Evolutionary conservation across 2,329 filamentous ascomycete genomes (phyloP).

Genomic region (Cytospora leucostoma): DNA sequence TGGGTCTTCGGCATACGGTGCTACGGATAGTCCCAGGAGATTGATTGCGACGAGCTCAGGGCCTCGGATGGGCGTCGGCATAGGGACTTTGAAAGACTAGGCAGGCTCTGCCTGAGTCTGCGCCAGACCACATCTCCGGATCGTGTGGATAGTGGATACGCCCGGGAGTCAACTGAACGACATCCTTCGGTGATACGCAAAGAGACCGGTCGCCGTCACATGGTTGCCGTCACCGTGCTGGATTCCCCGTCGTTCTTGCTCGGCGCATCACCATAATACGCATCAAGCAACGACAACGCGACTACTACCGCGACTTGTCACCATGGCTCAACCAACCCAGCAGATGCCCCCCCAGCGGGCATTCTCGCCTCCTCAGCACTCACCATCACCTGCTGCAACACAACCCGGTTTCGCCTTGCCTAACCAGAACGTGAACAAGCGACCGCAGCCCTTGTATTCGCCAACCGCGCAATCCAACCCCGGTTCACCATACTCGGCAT

Average conservation of each 20-base stretch:
- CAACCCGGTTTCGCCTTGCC: conserved; percentile 56
- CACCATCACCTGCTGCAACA: conserved; percentile 61
- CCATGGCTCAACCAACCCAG: conserved; percentile 33
- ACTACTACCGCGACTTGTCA: not conserved
- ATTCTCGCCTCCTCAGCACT: conserved; percentile 64
- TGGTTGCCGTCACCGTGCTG: not conserved
- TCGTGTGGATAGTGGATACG: not conserved
- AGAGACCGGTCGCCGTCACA: not conserved
- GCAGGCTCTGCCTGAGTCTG: conserved; percentile 29
- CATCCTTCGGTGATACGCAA: no score
- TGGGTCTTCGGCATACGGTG: not conserved
- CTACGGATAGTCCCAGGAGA: not conserved
- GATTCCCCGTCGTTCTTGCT: not conserved
- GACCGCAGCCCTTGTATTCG: not conserved
- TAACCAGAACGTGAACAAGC: conserved; percentile 2
- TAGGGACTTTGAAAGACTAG: conserved; percentile 21
- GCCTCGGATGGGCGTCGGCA: conserved; percentile 21
- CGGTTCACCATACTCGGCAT: conserved; percentile 13
- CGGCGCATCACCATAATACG: not conserved
- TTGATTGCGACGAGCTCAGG: conserved; percentile 4
- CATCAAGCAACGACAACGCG: not conserved
- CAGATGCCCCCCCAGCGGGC: conserved; percentile 50
- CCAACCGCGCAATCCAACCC: conserved; percentile 20
- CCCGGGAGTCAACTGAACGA: not conserved
- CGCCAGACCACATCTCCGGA: conserved; percentile 10